Conservation (phyloP, 2,329 filamentous ascomycete species). For the Aureobasidium namibiae region DNA sequence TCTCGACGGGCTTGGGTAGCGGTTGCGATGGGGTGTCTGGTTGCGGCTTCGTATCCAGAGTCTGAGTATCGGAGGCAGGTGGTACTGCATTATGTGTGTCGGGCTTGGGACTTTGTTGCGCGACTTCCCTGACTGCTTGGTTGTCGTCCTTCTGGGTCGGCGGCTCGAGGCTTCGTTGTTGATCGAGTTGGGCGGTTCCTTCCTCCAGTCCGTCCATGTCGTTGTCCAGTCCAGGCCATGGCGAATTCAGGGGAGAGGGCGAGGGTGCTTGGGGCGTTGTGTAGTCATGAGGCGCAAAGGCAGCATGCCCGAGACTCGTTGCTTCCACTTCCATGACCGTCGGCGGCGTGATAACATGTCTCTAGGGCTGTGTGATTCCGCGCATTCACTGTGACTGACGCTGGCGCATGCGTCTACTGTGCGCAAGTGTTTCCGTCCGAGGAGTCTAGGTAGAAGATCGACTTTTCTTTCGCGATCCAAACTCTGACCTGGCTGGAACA, state of each 20-base stretch:
- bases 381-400: constrained; percentile 1
- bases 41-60: neutral
- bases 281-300: constrained; percentile 10
- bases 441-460: neutral
- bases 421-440: neutral
- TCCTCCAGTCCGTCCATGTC: neutral
- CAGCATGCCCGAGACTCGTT: constrained; percentile 10
- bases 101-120: neutral
- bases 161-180: neutral
- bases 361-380: constrained; percentile 1
- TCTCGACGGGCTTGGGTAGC: neutral
- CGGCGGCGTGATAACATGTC: constrained; percentile 11
- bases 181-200: neutral
- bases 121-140: neutral
- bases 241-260: constrained; percentile 7
- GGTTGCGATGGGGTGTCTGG: neutral
- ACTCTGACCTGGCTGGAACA: constrained; percentile 1
- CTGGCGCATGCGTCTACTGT: constrained; percentile 1
- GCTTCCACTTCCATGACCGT: constrained; percentile 13
- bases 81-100: constrained; percentile 5
- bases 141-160: neutral
- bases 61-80: neutral
- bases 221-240: constrained; percentile 2
- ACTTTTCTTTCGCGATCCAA: constrained; percentile 10
- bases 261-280: constrained; percentile 7